Evolutionary conservation across 495 filamentous ascomycete species (phyloP).

Genomic region (Penicillium turbatum): DNA sequence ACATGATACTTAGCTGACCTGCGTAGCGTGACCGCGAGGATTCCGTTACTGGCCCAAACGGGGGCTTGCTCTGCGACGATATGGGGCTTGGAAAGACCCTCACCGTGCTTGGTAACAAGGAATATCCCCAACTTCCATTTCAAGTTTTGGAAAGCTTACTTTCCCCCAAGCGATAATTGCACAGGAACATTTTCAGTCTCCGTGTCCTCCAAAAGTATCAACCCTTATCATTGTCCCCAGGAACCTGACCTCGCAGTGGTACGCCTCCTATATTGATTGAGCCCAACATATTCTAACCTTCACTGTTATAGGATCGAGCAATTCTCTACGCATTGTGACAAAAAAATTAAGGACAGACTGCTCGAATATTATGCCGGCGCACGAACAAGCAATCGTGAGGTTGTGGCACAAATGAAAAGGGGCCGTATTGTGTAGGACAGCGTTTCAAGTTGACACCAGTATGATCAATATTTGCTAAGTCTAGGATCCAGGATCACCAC

Average conservation of each 20-base stretch:
- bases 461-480: background rate
- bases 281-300: background rate
- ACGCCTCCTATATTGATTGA: slow-evolving; percentile 1
- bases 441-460: too few relatives aligned
- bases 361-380: slow-evolving; percentile 15
- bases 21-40: slow-evolving; percentile 45
- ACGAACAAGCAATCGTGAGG: background rate
- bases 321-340: slow-evolving; percentile 20
- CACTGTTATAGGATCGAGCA: background rate
- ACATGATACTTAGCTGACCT: background rate
- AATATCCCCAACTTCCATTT: background rate
- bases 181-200: slow-evolving; percentile 38
- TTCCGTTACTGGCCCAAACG: slow-evolving; percentile 33
- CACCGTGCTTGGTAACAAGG: slow-evolving; percentile 32
- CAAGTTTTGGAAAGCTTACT: background rate
- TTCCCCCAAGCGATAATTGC: slow-evolving; percentile 41
- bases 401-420: slow-evolving; percentile 8
- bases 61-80: slow-evolving; percentile 54
- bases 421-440: slow-evolving; percentile 27
- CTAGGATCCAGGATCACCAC: slow-evolving; percentile 40
- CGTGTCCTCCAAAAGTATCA: slow-evolving; percentile 21
- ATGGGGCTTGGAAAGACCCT: slow-evolving; percentile 67
- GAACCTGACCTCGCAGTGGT: slow-evolving; percentile 43
- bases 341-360: background rate
- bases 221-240: slow-evolving; percentile 52